Conservation (phyloP, 768 basidiomycete species). For the Strobilomyces echinocephalus region DNA sequence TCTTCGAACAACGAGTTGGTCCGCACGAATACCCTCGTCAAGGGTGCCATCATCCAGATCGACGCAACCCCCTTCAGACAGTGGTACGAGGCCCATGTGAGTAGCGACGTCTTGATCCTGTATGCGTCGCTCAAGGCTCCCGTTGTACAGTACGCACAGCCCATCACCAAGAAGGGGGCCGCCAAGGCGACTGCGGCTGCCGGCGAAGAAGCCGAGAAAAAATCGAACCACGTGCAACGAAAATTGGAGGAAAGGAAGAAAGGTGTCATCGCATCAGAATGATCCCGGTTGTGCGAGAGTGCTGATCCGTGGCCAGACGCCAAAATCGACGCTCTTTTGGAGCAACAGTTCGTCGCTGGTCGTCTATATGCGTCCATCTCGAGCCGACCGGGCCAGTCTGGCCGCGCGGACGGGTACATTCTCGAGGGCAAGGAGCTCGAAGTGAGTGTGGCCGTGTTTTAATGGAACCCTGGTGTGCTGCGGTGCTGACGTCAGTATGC, state of each 20-base stretch:
- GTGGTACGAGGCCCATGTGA: conserved; percentile 97
- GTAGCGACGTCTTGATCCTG: conserved; percentile 30
- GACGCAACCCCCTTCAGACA: conserved; percentile 99
- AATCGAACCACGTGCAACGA: conserved; percentile 88
- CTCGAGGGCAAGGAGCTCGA: conserved; percentile 99
- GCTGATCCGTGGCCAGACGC: conserved; percentile 50
- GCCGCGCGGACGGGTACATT: conserved; percentile 94
- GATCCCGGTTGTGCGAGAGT: background rate
- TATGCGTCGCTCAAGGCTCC: conserved; percentile 1
- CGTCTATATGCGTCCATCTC: conserved; percentile 92
- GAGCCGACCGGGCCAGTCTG: conserved; percentile 94
- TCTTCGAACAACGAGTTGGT: conserved; percentile 99
- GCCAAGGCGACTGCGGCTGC: conserved; percentile 50
- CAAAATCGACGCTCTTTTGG: conserved; percentile 87
- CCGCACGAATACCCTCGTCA: conserved; percentile 98
- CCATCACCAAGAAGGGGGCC: conserved; percentile 81
- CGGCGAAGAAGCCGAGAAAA: conserved; percentile 61
- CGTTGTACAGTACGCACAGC: conserved; percentile 77
- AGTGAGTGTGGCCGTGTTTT: conserved; percentile 40
- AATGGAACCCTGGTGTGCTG: background rate
- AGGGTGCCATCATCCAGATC: conserved; percentile 92
- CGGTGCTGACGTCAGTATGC: conserved; percentile 23
- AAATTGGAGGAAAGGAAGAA: conserved; percentile 87
- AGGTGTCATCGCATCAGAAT: conserved; percentile 42
- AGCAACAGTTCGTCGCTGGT: conserved; percentile 87